Conservation (phyloP, 2,329 filamentous ascomycete species). For the Trichoderma semiorbis region DNA sequence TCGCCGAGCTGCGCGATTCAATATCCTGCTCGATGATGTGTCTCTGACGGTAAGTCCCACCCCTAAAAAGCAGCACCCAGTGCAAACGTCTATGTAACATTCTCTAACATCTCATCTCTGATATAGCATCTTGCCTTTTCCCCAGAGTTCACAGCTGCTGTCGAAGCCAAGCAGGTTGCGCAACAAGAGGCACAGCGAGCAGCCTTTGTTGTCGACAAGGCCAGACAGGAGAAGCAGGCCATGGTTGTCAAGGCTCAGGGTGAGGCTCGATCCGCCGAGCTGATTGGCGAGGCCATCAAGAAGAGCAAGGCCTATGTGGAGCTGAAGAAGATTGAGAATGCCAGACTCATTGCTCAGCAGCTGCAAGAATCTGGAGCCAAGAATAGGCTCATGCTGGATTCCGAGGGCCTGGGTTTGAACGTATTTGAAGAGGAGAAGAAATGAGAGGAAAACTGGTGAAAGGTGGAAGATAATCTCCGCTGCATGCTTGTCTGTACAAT, state of each 20-base stretch:
- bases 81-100: background rate
- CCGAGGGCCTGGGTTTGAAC: conserved; percentile 86
- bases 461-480: conserved; percentile 42
- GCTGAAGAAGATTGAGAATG: conserved; percentile 97
- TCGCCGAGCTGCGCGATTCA: conserved; percentile 87
- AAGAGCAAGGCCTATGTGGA: conserved; percentile 97
- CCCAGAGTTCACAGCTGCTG: conserved; percentile 69
- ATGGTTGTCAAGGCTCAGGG: conserved; percentile 98
- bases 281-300: conserved; percentile 99
- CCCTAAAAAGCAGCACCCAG: no score
- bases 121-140: conserved; percentile 67
- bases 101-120: background rate
- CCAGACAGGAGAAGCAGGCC: conserved; percentile 98
- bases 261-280: conserved; percentile 95
- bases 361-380: conserved; percentile 80
- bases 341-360: conserved; percentile 79
- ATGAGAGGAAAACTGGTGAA: conserved; percentile 28
- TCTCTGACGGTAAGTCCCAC: conserved; percentile 73
- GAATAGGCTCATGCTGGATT: conserved; percentile 93
- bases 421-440: conserved; percentile 61
- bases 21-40: conserved; percentile 95
- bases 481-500: conserved; percentile 38
- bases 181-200: conserved; percentile 95
- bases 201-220: conserved; percentile 97
- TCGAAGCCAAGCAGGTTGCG: conserved; percentile 71